A percentile compares a stretch with the other conserved stretches of the same genome.
Conservation (phyloP, 1,139 yeast genomes). For the Citeromyces hawaiiensis region DNA sequence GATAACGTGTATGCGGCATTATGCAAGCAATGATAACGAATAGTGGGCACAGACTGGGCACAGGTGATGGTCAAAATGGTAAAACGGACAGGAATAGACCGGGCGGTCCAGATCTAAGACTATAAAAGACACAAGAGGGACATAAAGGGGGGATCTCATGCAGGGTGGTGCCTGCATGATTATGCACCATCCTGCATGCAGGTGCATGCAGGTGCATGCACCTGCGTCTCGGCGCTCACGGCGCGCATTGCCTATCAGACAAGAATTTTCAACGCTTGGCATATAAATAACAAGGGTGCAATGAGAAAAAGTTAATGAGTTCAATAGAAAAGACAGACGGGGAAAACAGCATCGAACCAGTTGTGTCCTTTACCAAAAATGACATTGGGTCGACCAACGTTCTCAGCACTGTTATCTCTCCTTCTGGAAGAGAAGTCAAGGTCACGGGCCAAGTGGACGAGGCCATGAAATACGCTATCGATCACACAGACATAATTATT, state of each 20-base stretch:
- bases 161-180: not conserved
- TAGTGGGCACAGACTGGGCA: too few relatives aligned
- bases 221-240: too few relatives aligned
- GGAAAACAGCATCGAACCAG: not conserved
- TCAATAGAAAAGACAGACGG: constrained; percentile 1
- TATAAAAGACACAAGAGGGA: too few relatives aligned
- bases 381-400: constrained; percentile 15
- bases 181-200: not conserved
- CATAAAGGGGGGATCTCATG: too few relatives aligned
- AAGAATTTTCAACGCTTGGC: not conserved
- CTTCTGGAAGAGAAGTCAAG: constrained; percentile 18
- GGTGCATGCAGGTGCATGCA: not conserved
- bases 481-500: not conserved
- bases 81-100: too few relatives aligned
- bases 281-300: not conserved
- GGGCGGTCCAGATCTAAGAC: not conserved
- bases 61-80: too few relatives aligned
- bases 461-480: not conserved
- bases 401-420: constrained; percentile 19
- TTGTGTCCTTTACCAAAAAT: constrained; percentile 15
- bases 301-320: constrained; percentile 1
- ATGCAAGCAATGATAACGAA: too few relatives aligned
- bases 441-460: constrained; percentile 14
- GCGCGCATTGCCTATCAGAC: not conserved
- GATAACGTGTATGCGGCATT: too few relatives aligned